A percentile compares a stretch with the other conserved stretches of the same genome.
These are phyloP conservation scores for Ceratobasidium sp. DNA, from an alignment of 1,284 basidiomycete genomes.

Conservation along the genomic window DNA sequence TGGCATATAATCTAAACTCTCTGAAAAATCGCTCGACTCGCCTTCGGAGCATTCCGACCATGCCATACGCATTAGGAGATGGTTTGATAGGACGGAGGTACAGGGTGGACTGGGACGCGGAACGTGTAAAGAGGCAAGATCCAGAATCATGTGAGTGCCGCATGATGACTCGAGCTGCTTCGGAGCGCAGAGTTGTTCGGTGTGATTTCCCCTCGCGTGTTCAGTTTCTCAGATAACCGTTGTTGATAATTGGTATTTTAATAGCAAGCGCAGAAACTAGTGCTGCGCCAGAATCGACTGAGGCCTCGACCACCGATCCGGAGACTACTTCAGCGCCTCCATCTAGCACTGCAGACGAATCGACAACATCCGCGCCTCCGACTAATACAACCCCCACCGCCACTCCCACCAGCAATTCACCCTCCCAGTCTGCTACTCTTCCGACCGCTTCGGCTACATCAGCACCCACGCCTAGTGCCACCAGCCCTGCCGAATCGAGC, in stretches of 20 bases:
- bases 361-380: constrained; percentile 11
- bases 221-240: not conserved
- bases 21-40: constrained; percentile 23
- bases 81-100: constrained; percentile 9
- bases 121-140: constrained; percentile 24
- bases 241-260: constrained; percentile 7
- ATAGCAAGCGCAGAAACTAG: constrained; percentile 31
- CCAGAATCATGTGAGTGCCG: constrained; percentile 38
- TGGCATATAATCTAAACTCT: constrained; percentile 34
- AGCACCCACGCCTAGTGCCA: constrained; percentile 6
- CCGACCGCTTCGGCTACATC: constrained; percentile 19
- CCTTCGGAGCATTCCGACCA: not conserved
- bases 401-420: constrained; percentile 7
- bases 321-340: constrained; percentile 5
- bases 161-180: not conserved
- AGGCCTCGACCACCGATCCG: not conserved
- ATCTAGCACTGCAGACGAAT: not conserved
- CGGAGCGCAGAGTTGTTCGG: not conserved
- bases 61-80: constrained; percentile 21
- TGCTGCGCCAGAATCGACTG: constrained; percentile 18
- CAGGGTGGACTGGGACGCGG: not conserved
- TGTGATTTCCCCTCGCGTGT: too few species aligned
- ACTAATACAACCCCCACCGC: constrained; percentile 7
- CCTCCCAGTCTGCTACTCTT: constrained; percentile 14
- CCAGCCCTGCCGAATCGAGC: constrained; percentile 21